Conservation (phyloP, 495 filamentous ascomycete genomes). For the Penicillium psychrofluorescens region DNA sequence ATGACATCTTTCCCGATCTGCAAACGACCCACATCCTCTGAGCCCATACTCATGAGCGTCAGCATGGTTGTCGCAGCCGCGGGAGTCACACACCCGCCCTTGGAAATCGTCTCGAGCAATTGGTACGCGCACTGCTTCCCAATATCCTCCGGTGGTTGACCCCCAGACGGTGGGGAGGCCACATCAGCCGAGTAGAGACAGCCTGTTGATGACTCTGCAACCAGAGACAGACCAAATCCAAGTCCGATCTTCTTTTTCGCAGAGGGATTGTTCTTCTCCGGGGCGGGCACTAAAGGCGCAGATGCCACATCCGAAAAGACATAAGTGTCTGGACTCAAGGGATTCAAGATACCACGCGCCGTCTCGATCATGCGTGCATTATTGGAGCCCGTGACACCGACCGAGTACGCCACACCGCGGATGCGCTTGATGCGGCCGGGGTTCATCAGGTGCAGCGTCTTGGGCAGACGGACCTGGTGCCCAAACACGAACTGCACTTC, state of each 20-base stretch:
- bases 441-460: conserved; percentile 84
- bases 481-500: conserved; percentile 88
- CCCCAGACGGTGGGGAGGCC: conserved; percentile 71
- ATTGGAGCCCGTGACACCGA: conserved; percentile 81
- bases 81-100: conserved; percentile 73
- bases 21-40: conserved; percentile 61
- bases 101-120: conserved; percentile 70
- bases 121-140: conserved; percentile 83
- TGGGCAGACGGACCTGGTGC: conserved; percentile 84
- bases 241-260: conserved; percentile 68
- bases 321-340: conserved; percentile 79
- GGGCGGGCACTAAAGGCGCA: conserved; percentile 62
- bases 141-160: conserved; percentile 80
- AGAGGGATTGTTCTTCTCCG: conserved; percentile 50
- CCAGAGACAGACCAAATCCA: conserved; percentile 83
- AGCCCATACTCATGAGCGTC: conserved; percentile 93
- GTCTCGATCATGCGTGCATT: conserved; percentile 93
- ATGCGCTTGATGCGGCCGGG: conserved; percentile 82
- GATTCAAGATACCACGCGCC: conserved; percentile 80
- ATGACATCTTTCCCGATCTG: conserved; percentile 62
- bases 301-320: conserved; percentile 67
- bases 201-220: conserved; percentile 84
- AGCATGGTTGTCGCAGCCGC: conserved; percentile 64
- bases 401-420: conserved; percentile 86
- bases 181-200: conserved; percentile 83